Conservation (phyloP, 2,329 filamentous ascomycete genomes). For the Immersiporthe knoxdaviesiana region DNA sequence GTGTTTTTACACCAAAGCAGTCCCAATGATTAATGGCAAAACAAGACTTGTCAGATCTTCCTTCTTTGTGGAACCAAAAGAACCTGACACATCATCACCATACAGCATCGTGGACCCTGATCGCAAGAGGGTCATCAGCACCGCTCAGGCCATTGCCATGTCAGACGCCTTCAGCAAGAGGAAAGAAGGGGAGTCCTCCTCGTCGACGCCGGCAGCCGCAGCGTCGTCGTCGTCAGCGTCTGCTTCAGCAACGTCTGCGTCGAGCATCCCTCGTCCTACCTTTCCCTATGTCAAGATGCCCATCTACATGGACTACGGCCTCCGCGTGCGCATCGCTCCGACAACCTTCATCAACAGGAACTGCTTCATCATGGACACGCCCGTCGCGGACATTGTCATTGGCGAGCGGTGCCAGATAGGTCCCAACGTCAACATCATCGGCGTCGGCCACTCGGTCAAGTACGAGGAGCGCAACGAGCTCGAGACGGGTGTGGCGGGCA, state of each 20-base stretch:
- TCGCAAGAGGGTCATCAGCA: conserved; percentile 23
- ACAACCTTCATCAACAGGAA: conserved; percentile 40
- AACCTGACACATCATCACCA: neutral
- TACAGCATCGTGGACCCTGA: conserved; percentile 36
- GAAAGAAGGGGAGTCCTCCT: neutral
- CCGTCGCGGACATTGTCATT: conserved; percentile 40
- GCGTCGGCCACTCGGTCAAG: conserved; percentile 36
- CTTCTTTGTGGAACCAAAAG: neutral
- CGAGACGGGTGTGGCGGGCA: conserved; percentile 32
- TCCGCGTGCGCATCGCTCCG: conserved; percentile 37
- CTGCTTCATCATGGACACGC: conserved; percentile 42
- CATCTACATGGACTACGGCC: conserved; percentile 40
- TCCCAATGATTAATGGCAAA: neutral
- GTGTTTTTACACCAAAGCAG: too few relatives aligned
- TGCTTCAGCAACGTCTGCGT: too few relatives aligned
- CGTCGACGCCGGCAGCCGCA: too few relatives aligned
- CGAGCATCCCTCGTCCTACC: conserved; percentile 31
- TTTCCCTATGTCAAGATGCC: conserved; percentile 40
- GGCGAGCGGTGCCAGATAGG: conserved; percentile 39
- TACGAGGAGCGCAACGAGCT: conserved; percentile 36
- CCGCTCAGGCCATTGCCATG: conserved; percentile 36
- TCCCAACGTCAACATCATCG: conserved; percentile 38
- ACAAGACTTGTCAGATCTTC: neutral
- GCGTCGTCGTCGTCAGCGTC: too few relatives aligned
- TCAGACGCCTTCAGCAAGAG: conserved; percentile 13